A percentile compares a stretch with the other conserved stretches of the same genome.
Evolutionary conservation across 805 yeast genomes (phyloP).

Genomic region (Kluyveromyces aestuarii): DNA sequence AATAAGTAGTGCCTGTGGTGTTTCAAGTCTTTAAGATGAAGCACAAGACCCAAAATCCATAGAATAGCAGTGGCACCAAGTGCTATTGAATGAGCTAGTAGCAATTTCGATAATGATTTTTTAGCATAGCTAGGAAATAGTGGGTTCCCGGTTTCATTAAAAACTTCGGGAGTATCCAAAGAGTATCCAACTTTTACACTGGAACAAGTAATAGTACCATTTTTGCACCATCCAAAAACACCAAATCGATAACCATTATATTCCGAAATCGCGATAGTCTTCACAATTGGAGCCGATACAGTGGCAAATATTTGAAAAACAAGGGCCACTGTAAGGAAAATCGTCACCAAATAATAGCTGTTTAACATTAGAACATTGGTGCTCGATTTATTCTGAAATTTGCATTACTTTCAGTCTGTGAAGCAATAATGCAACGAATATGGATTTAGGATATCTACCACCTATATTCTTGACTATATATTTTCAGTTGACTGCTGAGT

Average conservation of each 20-base stretch:
- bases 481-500: neutral
- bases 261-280: conserved; percentile 38
- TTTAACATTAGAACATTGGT: neutral
- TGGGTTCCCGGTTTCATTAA: conserved; percentile 23
- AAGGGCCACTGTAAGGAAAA: conserved; percentile 36
- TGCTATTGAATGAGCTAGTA: conserved; percentile 62
- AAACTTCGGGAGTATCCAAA: neutral
- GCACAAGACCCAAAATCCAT: conserved; percentile 31
- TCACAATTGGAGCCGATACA: conserved; percentile 51
- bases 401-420: neutral
- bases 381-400: neutral
- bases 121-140: conserved; percentile 52
- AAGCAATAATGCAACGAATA: too few relatives aligned
- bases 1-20: conserved; percentile 37
- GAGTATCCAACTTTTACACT: conserved; percentile 14
- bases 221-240: conserved; percentile 58
- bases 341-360: neutral
- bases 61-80: conserved; percentile 44
- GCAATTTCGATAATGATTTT: conserved; percentile 46
- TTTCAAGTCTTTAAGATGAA: conserved; percentile 32
- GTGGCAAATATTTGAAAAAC: conserved; percentile 52
- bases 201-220: conserved; percentile 10
- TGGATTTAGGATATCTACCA: too few relatives aligned
- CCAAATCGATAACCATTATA: conserved; percentile 49
- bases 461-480: neutral